Evolutionary conservation across 2,329 filamentous ascomycete genomes (phyloP).

Genomic region (Clarireedia sp.): DNA sequence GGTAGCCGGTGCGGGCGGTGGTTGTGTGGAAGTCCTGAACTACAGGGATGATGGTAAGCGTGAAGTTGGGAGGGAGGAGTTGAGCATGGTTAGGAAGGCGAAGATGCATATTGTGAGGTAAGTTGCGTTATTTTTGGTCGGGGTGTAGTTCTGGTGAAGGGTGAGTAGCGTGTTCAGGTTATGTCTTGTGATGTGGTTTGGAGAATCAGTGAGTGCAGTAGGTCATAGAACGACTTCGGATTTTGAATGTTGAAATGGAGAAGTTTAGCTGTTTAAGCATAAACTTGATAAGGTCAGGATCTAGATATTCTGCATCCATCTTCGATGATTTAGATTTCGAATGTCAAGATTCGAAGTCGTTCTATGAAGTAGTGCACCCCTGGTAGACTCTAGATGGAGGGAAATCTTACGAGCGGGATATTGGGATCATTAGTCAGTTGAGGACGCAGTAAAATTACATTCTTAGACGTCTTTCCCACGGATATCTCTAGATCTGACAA

Average conservation of each 20-base stretch:
- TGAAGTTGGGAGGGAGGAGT: slow-evolving; percentile 34
- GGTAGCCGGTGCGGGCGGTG: slow-evolving; percentile 18
- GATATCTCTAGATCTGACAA: not conserved
- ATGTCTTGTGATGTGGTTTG: too few relatives aligned
- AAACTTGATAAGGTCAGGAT: too few relatives aligned
- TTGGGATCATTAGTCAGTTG: slow-evolving; percentile 13
- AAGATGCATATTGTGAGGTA: slow-evolving; percentile 34
- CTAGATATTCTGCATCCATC: too few relatives aligned
- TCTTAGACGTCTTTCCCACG: not conserved
- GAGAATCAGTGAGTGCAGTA: too few relatives aligned
- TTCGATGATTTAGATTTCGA: too few relatives aligned
- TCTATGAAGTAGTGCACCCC: too few relatives aligned
- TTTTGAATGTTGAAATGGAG: too few relatives aligned
- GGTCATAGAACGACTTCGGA: too few relatives aligned
- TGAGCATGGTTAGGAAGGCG: slow-evolving; percentile 34
- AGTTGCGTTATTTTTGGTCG: slow-evolving; percentile 19
- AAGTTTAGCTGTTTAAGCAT: too few relatives aligned
- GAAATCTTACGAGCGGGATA: slow-evolving; percentile 10
- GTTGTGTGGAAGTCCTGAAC: slow-evolving; percentile 27
- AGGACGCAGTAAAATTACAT: not conserved
- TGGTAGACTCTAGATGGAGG: not conserved
- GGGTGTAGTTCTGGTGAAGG: slow-evolving; percentile 10
- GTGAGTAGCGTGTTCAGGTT: not conserved
- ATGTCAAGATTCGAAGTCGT: too few relatives aligned
- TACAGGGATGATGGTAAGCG: slow-evolving; percentile 31